phyloP scores from a whole-genome alignment of 116 monocot genomes.

The Cymodocea nodosa region DNA sequence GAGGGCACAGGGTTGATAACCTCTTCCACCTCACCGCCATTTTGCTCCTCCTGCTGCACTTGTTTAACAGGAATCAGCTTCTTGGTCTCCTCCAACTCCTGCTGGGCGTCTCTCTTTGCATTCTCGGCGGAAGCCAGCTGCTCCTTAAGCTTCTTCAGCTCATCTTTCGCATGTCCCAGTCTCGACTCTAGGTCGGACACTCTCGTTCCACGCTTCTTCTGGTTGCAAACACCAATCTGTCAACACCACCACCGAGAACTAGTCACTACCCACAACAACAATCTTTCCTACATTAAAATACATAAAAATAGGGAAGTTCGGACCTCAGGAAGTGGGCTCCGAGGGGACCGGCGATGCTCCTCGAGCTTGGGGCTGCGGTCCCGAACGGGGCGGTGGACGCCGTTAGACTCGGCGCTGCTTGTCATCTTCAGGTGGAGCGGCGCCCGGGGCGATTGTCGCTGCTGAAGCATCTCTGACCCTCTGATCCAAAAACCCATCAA shows the following conservation, averaged over 20 bases:
- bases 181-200: slow-evolving; percentile 58
- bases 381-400: slow-evolving; percentile 12
- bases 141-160: slow-evolving; percentile 65
- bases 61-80: slow-evolving; percentile 8
- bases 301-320: too few species aligned
- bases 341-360: slow-evolving; percentile 48
- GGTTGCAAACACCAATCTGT: slow-evolving; percentile 5
- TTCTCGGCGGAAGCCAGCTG: slow-evolving; percentile 48
- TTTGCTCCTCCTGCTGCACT: neutral
- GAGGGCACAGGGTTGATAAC: neutral
- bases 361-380: slow-evolving; percentile 37
- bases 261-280: neutral
- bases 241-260: neutral
- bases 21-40: neutral
- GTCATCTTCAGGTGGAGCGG: slow-evolving; percentile 65
- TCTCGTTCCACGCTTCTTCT: slow-evolving; percentile 51
- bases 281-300: neutral
- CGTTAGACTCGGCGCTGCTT: slow-evolving; percentile 34
- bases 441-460: slow-evolving; percentile 37
- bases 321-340: slow-evolving; percentile 56
- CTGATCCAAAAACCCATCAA: slow-evolving; percentile 4
- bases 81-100: slow-evolving; percentile 29
- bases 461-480: slow-evolving; percentile 9
- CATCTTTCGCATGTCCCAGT: slow-evolving; percentile 49
- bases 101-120: slow-evolving; percentile 29